phyloP scores from a whole-genome alignment of 768 basidiomycete genomes.

The Vararia minispora region DNA sequence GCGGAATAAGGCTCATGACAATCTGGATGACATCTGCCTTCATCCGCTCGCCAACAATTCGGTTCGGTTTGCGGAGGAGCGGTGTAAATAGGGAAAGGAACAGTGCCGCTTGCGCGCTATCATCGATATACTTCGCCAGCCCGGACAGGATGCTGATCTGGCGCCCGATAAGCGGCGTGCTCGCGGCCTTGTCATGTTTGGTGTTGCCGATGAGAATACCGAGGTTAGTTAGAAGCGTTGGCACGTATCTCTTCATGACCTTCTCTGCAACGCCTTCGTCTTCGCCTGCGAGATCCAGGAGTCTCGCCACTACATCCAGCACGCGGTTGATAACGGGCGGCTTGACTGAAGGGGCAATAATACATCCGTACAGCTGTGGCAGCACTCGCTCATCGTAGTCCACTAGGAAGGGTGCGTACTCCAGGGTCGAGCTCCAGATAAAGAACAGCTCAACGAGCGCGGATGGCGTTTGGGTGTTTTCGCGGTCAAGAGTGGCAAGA shows the following conservation, averaged over 20 bases:
- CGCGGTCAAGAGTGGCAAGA: constrained; percentile 56
- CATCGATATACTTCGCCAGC: constrained; percentile 62
- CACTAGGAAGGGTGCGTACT: constrained; percentile 54
- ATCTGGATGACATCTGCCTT: constrained; percentile 77
- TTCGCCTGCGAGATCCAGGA: constrained; percentile 45
- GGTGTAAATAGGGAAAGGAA: constrained; percentile 69
- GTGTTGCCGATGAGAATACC: constrained; percentile 55
- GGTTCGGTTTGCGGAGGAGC: constrained; percentile 65
- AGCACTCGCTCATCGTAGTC: constrained; percentile 58
- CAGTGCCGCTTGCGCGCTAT: constrained; percentile 59
- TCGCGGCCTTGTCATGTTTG: constrained; percentile 35
- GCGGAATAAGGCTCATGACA: constrained; percentile 48
- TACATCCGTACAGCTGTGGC: constrained; percentile 71
- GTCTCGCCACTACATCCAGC: constrained; percentile 74
- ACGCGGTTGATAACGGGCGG: constrained; percentile 69
- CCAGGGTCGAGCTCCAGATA: constrained; percentile 52
- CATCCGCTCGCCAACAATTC: constrained; percentile 72
- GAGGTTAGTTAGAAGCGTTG: constrained; percentile 60
- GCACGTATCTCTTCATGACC: constrained; percentile 61
- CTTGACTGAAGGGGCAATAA: constrained; percentile 79
- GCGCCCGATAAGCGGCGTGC: constrained; percentile 63
- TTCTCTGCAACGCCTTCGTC: constrained; percentile 36
- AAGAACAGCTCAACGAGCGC: constrained; percentile 79
- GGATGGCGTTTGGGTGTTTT: constrained; percentile 90
- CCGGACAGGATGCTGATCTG: constrained; percentile 75